phyloP scores from a whole-genome alignment of 1,284 basidiomycete species.

The Chondrostereum purpureum region DNA sequence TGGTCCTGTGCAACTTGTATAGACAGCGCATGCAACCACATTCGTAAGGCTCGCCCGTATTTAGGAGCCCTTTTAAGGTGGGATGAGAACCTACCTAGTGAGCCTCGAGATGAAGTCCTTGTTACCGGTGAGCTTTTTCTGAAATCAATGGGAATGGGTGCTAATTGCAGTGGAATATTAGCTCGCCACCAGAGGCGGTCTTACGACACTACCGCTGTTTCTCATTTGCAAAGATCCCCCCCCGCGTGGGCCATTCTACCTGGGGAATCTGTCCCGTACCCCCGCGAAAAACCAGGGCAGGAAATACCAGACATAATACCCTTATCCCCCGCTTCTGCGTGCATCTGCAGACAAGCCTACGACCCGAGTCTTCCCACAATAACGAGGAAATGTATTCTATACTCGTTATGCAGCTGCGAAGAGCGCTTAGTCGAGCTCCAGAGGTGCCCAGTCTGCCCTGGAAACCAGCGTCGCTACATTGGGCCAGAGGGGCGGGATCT shows the following conservation, averaged over 20 bases:
- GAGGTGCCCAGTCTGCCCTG: neutral
- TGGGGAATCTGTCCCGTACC: neutral
- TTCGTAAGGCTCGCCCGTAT: neutral
- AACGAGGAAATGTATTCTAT: neutral
- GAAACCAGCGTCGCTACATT: constrained; percentile 10
- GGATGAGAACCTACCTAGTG: neutral
- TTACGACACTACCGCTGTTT: neutral
- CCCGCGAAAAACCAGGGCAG: neutral
- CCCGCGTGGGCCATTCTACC: neutral
- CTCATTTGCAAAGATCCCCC: constrained; percentile 1
- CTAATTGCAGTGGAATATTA: too few species aligned
- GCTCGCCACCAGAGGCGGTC: too few species aligned
- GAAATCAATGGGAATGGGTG: neutral
- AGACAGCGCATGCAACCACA: neutral
- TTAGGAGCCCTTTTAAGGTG: neutral
- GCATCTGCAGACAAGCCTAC: neutral
- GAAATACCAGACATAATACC: neutral
- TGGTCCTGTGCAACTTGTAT: neutral
- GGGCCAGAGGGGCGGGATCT: constrained; percentile 18
- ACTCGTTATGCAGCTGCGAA: neutral
- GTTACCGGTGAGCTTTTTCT: neutral
- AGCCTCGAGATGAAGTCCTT: neutral
- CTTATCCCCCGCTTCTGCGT: neutral
- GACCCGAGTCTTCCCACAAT: neutral
- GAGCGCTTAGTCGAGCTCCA: neutral